Percentiles rank a stretch among this genome's conserved stretches.
Conservation (phyloP, 495 filamentous ascomycete species). For the Penicillium roqueforti region DNA sequence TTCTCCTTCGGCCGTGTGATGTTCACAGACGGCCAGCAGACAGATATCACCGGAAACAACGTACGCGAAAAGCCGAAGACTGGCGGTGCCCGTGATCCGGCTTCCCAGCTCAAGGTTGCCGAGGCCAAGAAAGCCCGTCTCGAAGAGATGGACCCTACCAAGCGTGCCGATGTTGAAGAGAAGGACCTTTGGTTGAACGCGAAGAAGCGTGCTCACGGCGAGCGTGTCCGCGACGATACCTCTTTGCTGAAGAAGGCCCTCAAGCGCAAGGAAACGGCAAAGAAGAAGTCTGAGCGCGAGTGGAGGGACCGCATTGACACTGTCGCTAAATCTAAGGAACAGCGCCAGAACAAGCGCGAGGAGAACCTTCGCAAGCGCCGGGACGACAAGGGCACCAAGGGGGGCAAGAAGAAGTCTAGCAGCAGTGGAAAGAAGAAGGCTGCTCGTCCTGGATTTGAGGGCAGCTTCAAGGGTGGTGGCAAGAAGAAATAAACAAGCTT, state of each 20-base stretch:
- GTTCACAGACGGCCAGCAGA: constrained; percentile 77
- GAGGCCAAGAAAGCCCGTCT: constrained; percentile 72
- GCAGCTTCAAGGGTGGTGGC: constrained; percentile 65
- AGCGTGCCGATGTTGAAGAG: constrained; percentile 79
- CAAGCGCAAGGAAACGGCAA: constrained; percentile 84
- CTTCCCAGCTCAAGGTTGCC: constrained; percentile 64
- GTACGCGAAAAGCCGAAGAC: constrained; percentile 58
- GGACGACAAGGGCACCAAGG: constrained; percentile 66
- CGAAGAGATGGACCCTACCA: constrained; percentile 64
- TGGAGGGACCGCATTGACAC: constrained; percentile 80
- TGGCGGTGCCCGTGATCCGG: constrained; percentile 75
- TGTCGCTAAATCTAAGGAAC: constrained; percentile 69
- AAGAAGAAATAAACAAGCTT: constrained; percentile 41
- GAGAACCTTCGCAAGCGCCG: constrained; percentile 79
- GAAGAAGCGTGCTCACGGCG: constrained; percentile 80
- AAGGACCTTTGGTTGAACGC: constrained; percentile 94
- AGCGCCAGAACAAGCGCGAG: constrained; percentile 82
- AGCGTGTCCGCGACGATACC: constrained; percentile 85
- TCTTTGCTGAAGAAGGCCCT: constrained; percentile 89
- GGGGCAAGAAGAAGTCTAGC: constrained; percentile 55
- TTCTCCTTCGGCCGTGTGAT: constrained; percentile 84
- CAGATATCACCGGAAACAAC: constrained; percentile 61
- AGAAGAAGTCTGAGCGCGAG: constrained; percentile 84
- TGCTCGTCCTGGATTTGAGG: constrained; percentile 81
- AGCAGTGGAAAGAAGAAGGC: constrained; percentile 58